Percentiles rank a stretch among this genome's conserved stretches.
Conservation (phyloP, 2,329 filamentous ascomycete genomes). For the Cladobotryum protrusum region DNA sequence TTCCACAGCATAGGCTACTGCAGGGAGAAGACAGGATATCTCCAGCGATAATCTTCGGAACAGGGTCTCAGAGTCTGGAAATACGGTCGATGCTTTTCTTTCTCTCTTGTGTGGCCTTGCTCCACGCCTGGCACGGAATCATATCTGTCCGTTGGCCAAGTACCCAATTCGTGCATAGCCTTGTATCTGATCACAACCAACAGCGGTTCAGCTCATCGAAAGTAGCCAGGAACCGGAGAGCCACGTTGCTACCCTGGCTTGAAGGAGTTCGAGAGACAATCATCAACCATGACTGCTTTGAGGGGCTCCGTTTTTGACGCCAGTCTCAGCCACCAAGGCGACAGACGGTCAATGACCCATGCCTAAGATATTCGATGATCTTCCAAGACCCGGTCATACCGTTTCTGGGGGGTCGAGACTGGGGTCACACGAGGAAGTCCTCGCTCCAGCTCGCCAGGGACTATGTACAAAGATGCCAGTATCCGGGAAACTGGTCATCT, state of each 20-base stretch:
- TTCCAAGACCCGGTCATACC: not conserved
- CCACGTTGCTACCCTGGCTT: not conserved
- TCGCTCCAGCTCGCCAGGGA: constrained; percentile 1
- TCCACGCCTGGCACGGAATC: too few relatives aligned
- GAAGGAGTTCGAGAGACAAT: not conserved
- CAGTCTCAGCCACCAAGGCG: constrained; percentile 1
- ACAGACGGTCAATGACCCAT: not conserved
- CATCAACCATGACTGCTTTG: not conserved
- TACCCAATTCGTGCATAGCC: too few relatives aligned
- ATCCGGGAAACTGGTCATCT: constrained; percentile 4
- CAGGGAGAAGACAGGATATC: too few relatives aligned
- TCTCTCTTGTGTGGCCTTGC: too few relatives aligned
- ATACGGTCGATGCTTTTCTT: too few relatives aligned
- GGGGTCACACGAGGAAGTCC: constrained; percentile 6
- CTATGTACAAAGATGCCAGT: not conserved
- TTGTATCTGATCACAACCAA: too few relatives aligned
- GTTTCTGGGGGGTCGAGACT: not conserved
- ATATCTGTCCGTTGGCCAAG: too few relatives aligned
- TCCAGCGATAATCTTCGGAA: too few relatives aligned
- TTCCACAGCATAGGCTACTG: too few relatives aligned
- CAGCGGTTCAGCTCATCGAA: not conserved
- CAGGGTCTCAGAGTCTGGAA: too few relatives aligned
- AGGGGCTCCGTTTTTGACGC: constrained; percentile 5
- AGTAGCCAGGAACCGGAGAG: not conserved
- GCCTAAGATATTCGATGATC: too few relatives aligned